Evolutionary conservation across 495 filamentous ascomycete species (phyloP), one percentile per base, ranked within the genome.

Genomic region (Neurospora sp.): DNA sequence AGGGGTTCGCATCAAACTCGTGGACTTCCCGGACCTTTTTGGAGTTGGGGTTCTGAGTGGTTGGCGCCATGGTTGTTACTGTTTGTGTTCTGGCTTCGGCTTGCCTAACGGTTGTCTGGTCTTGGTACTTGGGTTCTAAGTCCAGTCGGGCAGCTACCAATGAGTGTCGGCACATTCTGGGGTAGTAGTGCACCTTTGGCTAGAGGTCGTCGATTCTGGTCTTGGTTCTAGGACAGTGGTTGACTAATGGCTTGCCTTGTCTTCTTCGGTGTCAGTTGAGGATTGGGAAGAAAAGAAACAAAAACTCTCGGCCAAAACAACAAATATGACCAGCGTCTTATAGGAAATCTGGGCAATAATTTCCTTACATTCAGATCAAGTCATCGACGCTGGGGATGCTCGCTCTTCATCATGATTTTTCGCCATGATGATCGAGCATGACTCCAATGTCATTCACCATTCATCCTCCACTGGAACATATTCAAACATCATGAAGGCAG

Each of bases 231-330:
- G 38, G 40, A 10, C 12, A 10, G 1, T 9, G n/a, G n/a, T 10
- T 20, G 44, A 22, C 44, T 48, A 3, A 5, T 10, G 4, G 20
- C 7, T 14, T 17, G 53, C 27, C 2, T 35, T 6, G 53, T 35
- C 1, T 61, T 8, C 14, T 8, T 65, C 0, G 53, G 0, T 12
- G 1, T 22, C 20, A 1, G 53, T 17, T 35, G 27, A 14, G 22
- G 53, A 16, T 35, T 1, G 27, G 53, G 14, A 37, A 17, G 53
- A 35, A 61, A 17, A 4, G 10, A 12, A 3, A 3, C 14, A 31
- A 8, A 2, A 27, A 5, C 5, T 17, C 14, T 2, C 1, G 2
- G 20, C 20, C 0, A 59, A 1, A 0, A 35, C 14, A 0, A 17
- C 31, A 1, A 16, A 61, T 1, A 65, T 65, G 12, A 5, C 6